Conservation (phyloP, 495 filamentous ascomycete species). For the Bombardia bombarda region DNA sequence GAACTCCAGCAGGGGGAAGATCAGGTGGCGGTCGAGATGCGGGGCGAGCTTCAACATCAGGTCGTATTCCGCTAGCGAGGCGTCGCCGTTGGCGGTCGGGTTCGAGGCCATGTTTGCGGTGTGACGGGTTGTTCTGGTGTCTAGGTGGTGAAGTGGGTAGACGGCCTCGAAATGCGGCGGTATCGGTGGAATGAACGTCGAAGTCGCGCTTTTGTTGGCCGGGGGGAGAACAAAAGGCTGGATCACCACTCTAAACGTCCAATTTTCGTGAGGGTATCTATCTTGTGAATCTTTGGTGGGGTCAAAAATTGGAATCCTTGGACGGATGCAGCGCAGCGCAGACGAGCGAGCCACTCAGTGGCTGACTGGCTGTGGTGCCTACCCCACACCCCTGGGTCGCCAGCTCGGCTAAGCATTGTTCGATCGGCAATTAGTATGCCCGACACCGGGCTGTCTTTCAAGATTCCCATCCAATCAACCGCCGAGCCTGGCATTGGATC, state of each 20-base stretch:
- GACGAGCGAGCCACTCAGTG: too few species aligned
- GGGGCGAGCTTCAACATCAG: slow-evolving; percentile 81
- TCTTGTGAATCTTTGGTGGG: slow-evolving; percentile 26
- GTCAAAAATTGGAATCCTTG: slow-evolving; percentile 30
- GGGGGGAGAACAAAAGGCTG: slow-evolving; percentile 4
- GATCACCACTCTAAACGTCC: slow-evolving; percentile 10
- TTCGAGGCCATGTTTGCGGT: slow-evolving; percentile 19
- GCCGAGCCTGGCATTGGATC: neutral
- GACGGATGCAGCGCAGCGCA: too few species aligned
- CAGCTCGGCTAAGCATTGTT: too few species aligned
- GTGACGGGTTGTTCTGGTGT: neutral
- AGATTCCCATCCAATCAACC: neutral
- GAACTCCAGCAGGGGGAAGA: slow-evolving; percentile 92
- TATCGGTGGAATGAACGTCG: neutral
- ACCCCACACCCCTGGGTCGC: too few species aligned
- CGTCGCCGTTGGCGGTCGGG: slow-evolving; percentile 44
- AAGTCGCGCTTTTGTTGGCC: neutral
- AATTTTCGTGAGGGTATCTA: slow-evolving; percentile 24
- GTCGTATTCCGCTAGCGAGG: slow-evolving; percentile 57
- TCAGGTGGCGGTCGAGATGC: slow-evolving; percentile 90
- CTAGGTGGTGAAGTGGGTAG: neutral
- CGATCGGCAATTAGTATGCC: too few species aligned
- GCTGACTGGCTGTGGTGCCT: too few species aligned
- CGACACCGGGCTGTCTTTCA: too few species aligned
- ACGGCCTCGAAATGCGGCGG: neutral